Conservation (phyloP, 2,329 filamentous ascomycete species). For the Pseudogymnoascus sp. region DNA sequence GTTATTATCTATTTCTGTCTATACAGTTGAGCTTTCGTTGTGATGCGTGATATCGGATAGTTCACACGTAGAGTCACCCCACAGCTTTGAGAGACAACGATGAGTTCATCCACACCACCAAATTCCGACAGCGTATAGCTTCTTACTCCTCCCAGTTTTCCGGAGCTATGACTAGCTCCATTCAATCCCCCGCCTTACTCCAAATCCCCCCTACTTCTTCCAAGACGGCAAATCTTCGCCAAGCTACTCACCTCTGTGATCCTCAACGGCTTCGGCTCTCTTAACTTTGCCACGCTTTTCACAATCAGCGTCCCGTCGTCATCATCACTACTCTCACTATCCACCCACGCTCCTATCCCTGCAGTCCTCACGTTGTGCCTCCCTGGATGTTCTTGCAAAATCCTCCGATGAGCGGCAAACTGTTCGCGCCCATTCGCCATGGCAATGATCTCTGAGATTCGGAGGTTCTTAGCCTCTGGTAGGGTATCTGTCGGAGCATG, state of each 20-base stretch:
- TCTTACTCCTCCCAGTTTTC: not conserved
- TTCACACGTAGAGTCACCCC: not conserved
- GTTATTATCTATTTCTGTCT: not conserved
- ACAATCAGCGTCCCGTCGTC: not conserved
- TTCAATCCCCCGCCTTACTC: not conserved
- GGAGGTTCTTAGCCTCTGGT: not conserved
- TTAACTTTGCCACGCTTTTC: not conserved
- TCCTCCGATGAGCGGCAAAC: not conserved
- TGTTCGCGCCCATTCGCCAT: not conserved
- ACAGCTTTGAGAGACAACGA: not conserved
- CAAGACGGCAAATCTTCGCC: not conserved
- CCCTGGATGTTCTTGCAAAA: not conserved
- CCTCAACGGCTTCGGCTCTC: not conserved
- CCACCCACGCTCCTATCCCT: not conserved
- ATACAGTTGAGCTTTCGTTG: not conserved
- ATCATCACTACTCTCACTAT: not conserved
- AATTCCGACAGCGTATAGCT: not conserved
- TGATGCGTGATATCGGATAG: not conserved
- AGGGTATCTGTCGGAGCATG: not conserved
- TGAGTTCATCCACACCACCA: not conserved
- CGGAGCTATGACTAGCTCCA: not conserved
- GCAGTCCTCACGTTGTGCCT: not conserved
- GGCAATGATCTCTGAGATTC: not conserved
- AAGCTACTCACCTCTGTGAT: not conserved
- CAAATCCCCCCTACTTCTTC: not conserved